Conservation (phyloP, 2,329 filamentous ascomycete genomes). For the Orbilia javanica region DNA sequence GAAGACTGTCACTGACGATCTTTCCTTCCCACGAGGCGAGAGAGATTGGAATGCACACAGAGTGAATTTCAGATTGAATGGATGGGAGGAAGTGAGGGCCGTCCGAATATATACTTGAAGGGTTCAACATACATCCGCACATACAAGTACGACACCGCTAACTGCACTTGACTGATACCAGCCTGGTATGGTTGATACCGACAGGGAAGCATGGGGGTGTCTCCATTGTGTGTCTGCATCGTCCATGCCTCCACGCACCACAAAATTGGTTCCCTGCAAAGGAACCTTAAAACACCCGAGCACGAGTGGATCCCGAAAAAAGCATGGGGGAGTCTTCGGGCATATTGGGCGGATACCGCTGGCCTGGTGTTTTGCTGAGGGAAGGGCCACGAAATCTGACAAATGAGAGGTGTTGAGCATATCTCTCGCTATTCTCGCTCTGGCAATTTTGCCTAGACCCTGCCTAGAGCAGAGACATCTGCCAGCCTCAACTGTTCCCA, state of each 20-base stretch:
- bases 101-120: slow-evolving; percentile 53
- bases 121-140: slow-evolving; percentile 15
- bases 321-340: slow-evolving; percentile 52
- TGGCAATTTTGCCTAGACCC: slow-evolving; percentile 58
- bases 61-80: slow-evolving; percentile 13
- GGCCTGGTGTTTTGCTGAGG: slow-evolving; percentile 16
- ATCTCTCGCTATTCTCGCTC: slow-evolving; percentile 52
- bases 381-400: slow-evolving; percentile 33
- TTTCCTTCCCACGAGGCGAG: slow-evolving; percentile 45
- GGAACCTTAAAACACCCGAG: slow-evolving; percentile 59
- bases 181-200: slow-evolving; percentile 11
- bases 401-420: slow-evolving; percentile 58
- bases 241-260: slow-evolving; percentile 51
- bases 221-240: slow-evolving; percentile 44
- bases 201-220: slow-evolving; percentile 37
- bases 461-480: slow-evolving; percentile 37
- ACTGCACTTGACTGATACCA: slow-evolving; percentile 11
- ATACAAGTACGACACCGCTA: slow-evolving; percentile 9
- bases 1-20: slow-evolving; percentile 51
- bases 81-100: slow-evolving; percentile 40
- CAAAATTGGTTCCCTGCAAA: slow-evolving; percentile 52
- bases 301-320: slow-evolving; percentile 58
- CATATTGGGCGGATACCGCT: slow-evolving; percentile 32
- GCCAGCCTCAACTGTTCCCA: slow-evolving; percentile 25
- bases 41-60: slow-evolving; percentile 50